Base-by-base conservation (phyloP, 768 basidiomycete genomes). In the Cystoderma amianthinum region DNA sequence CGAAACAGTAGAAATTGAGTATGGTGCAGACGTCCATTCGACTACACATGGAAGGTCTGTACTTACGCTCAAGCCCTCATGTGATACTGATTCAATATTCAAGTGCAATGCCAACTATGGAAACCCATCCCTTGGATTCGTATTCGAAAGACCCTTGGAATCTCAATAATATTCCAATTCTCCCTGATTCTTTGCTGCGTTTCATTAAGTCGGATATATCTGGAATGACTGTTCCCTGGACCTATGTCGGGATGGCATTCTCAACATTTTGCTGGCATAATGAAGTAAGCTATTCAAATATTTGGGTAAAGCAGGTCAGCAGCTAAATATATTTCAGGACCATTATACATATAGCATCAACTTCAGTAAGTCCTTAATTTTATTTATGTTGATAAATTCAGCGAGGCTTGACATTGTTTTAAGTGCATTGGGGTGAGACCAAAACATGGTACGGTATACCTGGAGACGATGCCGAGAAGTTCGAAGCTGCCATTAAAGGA, bases 231-330 rank as follows among this genome's bases (percentile, higher is more conserved):
- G 91, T 97, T 7, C 94, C 94, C 9, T 97, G 93, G 94, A 96
- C 90, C 25, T 99, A 99, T 60, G 91, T 98, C 46, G 96, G 96
- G 36, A 98, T 98, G 95, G 73, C 92, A 13, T 99, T 99, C 60
- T 95, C 94, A 11, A 95, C 96, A 2, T 99, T 99, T 62, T 98
- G 95, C 59, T 99, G 96, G 96, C 96, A 99, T 65, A 99, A 99
- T 55, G 94, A 92, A 78, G 88, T 87, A 52, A 42, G 19, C 13
- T 20, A 15, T 32, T 10, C 10, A 28, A 11, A 28, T 28, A 7
- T 40, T 6, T 15, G 15, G 13, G 19, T 16, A 9, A 9, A 5
- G 25, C 39, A n/a, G n/a, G n/a, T n/a, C n/a, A n/a, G n/a, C n/a
- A n/a, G n/a, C n/a, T n/a, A n/a, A n/a, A n/a, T n/a, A n/a, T n/a